Base-by-base conservation (phyloP, 768 basidiomycete genomes). In the Neoboletus brunneissimus region DNA sequence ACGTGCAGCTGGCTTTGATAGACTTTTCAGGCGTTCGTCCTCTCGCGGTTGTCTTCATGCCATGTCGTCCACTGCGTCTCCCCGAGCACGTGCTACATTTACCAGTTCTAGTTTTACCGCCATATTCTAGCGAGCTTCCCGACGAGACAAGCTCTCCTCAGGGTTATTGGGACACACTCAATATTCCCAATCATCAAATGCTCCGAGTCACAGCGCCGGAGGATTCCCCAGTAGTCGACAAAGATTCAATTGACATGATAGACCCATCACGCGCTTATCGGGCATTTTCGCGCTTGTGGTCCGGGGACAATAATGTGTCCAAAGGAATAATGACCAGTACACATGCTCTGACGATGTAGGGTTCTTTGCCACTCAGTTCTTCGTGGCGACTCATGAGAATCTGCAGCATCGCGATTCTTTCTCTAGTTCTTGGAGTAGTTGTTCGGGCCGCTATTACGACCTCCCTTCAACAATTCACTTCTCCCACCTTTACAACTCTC, bases 331-430 rank as follows among this genome's bases (percentile, higher is more conserved):
- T 80, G n/a, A 76, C 75, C 48, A 76, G 84, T 25, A 75, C 79
- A 46, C 82, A 85, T 64, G 77, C 86, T 35, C 75, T 86, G 47
- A 87, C 86, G 22, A 73, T 90, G 88, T 89, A 75, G n/a, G 85
- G 41, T 51, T 52, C 41, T 10, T 66, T 54, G 29, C 51, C 44
- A 51, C 20, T 25, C 46, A 60, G 40, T 61, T 56, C 3, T 58
- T 43, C 34, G 53, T 38, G 18, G 41, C 29, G 13, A 49, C 65
- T 65, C 23, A 66, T 51, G 29, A 27, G 25, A 49, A 42, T 57
- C 29, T 45, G n/a, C 59, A 90, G 88, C 47, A 79, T 90, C 57
- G 85, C 87, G 1, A 68, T 90, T 47, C 72, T 90, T 60, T 87
- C 87, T 38, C 75, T 90, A 38, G 76, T 89, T n/a, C 74, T 88